A percentile compares a stretch with the other conserved stretches of the same genome.
phyloP scores from a whole-genome alignment of 2,329 filamentous ascomycete genomes.

The Sordariomycetes sp. region DNA sequence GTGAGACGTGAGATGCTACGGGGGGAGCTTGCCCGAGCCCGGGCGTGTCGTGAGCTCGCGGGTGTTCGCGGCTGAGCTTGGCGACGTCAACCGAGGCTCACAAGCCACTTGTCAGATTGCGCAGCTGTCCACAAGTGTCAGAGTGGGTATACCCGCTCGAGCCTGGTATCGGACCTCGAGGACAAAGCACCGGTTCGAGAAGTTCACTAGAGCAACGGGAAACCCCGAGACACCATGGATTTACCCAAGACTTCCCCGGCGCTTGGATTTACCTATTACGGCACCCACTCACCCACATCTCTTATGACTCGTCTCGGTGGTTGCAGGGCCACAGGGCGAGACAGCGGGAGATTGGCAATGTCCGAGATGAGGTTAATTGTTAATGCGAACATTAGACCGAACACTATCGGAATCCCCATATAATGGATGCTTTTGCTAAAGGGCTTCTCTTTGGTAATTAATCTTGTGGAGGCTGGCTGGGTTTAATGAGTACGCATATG shows the following conservation, averaged over 20 bases:
- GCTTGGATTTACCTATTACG: neutral
- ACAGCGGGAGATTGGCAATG: neutral
- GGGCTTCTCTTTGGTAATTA: too few species aligned
- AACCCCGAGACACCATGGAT: neutral
- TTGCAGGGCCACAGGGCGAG: neutral
- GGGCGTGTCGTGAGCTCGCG: too few species aligned
- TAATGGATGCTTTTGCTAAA: too few species aligned
- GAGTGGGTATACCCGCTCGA: too few species aligned
- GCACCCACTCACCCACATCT: neutral
- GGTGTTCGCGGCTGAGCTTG: neutral
- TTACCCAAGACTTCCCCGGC: neutral
- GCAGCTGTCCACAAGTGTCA: neutral
- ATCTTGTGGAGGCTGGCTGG: too few species aligned
- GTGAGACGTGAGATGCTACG: neutral
- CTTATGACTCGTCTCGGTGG: neutral
- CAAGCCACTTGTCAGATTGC: neutral
- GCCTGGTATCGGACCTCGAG: neutral
- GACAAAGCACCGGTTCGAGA: neutral
- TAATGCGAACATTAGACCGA: neutral
- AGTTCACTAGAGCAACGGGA: neutral
- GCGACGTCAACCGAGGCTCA: neutral
- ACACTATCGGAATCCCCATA: too few species aligned
- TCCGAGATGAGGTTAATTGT: neutral
- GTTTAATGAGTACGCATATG: too few species aligned
- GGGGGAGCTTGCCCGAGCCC: neutral